Evolutionary conservation across 768 basidiomycete genomes (phyloP).

Genomic region (Lentinula detonsa): DNA sequence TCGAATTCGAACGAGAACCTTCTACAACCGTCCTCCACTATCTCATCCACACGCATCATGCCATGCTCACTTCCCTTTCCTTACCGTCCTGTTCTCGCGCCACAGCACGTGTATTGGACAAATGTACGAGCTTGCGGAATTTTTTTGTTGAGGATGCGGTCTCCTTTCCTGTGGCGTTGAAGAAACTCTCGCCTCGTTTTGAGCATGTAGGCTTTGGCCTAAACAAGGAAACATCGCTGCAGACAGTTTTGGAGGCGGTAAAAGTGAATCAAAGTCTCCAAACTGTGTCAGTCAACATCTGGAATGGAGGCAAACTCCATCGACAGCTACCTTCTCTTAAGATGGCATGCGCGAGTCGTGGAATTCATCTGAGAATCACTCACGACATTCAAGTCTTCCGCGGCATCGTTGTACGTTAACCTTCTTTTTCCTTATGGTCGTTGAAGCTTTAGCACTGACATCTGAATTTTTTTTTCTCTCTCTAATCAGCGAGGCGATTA

Average conservation of each 20-base stretch:
- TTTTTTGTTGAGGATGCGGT: not conserved
- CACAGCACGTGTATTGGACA: not conserved
- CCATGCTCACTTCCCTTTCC: slow-evolving; percentile 46
- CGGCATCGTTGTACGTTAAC: slow-evolving; percentile 21
- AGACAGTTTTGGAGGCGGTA: slow-evolving; percentile 49
- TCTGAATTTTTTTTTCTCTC: not conserved
- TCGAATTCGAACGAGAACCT: slow-evolving; percentile 61
- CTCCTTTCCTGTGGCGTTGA: not conserved
- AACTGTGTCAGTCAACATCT: slow-evolving; percentile 47
- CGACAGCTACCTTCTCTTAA: slow-evolving; percentile 47
- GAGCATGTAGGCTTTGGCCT: slow-evolving; percentile 58
- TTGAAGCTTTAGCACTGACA: not conserved
- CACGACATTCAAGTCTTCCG: slow-evolving; percentile 50
- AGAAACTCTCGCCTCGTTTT: not conserved
- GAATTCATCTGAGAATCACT: slow-evolving; percentile 48
- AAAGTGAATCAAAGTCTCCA: slow-evolving; percentile 33
- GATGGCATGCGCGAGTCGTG: slow-evolving; percentile 59
- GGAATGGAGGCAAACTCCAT: slow-evolving; percentile 45
- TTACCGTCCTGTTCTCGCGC: slow-evolving; percentile 54
- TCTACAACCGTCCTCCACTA: slow-evolving; percentile 48
- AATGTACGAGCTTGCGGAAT: not conserved
- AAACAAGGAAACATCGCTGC: slow-evolving; percentile 48
- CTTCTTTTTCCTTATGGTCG: not conserved
- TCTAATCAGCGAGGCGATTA: not conserved
- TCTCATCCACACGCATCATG: slow-evolving; percentile 47